phyloP scores from a whole-genome alignment of 2,329 filamentous ascomycete species.

The Arthrobotrys iridis region DNA sequence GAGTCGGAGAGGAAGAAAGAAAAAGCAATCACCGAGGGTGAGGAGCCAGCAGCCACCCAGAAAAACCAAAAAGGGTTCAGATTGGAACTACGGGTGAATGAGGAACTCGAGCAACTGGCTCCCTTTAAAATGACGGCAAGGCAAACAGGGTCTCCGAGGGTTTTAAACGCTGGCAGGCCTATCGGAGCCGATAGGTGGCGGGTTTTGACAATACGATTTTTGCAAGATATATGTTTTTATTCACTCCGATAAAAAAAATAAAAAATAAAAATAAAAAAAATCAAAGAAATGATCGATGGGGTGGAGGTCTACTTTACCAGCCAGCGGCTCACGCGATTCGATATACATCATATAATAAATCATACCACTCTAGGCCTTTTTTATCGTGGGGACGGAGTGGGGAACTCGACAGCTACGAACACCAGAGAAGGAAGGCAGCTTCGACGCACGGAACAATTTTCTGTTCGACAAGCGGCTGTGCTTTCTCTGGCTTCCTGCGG shows the following conservation, averaged over 20 bases:
- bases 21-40: slow-evolving; percentile 49
- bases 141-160: slow-evolving; percentile 48
- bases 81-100: slow-evolving; percentile 53
- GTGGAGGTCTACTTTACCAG: too few species aligned
- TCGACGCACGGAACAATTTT: slow-evolving; percentile 55
- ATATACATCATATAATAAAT: slow-evolving; percentile 7
- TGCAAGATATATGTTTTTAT: slow-evolving; percentile 17
- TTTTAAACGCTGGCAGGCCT: slow-evolving; percentile 40
- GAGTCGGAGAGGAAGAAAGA: slow-evolving; percentile 37
- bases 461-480: slow-evolving; percentile 47
- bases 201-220: slow-evolving; percentile 32
- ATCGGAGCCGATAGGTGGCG: slow-evolving; percentile 48
- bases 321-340: slow-evolving; percentile 35
- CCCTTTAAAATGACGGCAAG: slow-evolving; percentile 47
- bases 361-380: slow-evolving; percentile 39
- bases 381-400: slow-evolving; percentile 45
- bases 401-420: slow-evolving; percentile 46
- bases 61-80: slow-evolving; percentile 40
- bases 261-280: too few species aligned
- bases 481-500: slow-evolving; percentile 12
- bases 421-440: slow-evolving; percentile 53
- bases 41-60: slow-evolving; percentile 27
- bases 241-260: too few species aligned
- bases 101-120: slow-evolving; percentile 52
- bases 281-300: too few species aligned